These are phyloP conservation scores for Groenewaldozyma tartarivorans DNA, from an alignment of 805 yeast species.

Conservation along the genomic window DNA sequence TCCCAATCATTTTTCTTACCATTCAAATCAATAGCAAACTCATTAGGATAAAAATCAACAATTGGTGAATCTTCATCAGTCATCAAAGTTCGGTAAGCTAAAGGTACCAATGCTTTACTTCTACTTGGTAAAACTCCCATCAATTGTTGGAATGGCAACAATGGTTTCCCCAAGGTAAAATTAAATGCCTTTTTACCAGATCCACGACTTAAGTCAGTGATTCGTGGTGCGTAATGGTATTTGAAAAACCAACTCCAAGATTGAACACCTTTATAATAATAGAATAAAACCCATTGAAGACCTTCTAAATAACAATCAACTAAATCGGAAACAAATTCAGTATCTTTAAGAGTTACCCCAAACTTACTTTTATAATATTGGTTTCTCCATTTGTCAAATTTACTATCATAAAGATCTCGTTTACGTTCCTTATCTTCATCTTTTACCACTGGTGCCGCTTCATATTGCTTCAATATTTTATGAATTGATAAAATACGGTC, in stretches of 20 bases:
- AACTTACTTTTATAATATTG: conserved; percentile 78
- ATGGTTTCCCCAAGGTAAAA: conserved; percentile 68
- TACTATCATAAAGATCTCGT: conserved; percentile 58
- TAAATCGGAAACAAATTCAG: conserved; percentile 48
- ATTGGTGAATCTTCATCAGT: conserved; percentile 79
- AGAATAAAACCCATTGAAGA: conserved; percentile 89
- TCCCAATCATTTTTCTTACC: conserved; percentile 98
- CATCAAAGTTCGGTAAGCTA: conserved; percentile 72
- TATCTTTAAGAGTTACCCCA: conserved; percentile 46
- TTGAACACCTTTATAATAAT: conserved; percentile 82
- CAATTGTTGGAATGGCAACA: conserved; percentile 87
- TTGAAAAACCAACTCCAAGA: conserved; percentile 95
- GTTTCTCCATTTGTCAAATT: conserved; percentile 76
- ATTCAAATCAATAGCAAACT: conserved; percentile 80
- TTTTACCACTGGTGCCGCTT: conserved; percentile 22
- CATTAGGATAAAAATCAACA: conserved; percentile 79
- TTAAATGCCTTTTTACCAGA: conserved; percentile 40
- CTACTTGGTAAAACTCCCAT: conserved; percentile 97
- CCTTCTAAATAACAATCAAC: conserved; percentile 81
- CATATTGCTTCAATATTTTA: conserved; percentile 35
- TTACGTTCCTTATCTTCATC: conserved; percentile 29
- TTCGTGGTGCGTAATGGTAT: conserved; percentile 90
- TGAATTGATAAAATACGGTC: conserved; percentile 50
- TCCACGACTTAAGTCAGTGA: conserved; percentile 75
- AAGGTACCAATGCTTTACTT: conserved; percentile 71